phyloP scores from a whole-genome alignment of 768 basidiomycete species.

The Suillus bovinus region DNA sequence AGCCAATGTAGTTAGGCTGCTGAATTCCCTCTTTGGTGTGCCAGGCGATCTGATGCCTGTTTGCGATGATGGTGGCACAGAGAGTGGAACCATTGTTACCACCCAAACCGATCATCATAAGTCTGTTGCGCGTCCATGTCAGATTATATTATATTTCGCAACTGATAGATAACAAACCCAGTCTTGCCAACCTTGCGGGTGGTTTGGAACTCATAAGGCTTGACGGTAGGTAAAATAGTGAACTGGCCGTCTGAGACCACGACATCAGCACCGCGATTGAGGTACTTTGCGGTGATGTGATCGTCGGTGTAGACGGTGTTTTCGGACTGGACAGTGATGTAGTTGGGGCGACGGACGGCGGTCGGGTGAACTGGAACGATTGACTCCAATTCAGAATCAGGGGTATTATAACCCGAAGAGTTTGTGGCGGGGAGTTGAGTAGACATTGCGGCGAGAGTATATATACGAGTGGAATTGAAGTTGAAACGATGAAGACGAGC shows the following conservation, averaged over 20 bases:
- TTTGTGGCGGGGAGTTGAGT: constrained; percentile 40
- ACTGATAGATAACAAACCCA: constrained; percentile 59
- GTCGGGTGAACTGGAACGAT: constrained; percentile 80
- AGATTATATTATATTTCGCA: constrained; percentile 12
- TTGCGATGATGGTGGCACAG: constrained; percentile 92
- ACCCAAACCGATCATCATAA: constrained; percentile 96
- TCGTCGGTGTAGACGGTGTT: constrained; percentile 81
- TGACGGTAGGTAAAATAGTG: constrained; percentile 75
- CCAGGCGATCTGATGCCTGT: constrained; percentile 93
- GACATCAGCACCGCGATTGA: constrained; percentile 77
- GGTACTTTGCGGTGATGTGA: constrained; percentile 79
- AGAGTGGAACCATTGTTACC: constrained; percentile 98
- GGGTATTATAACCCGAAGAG: constrained; percentile 72
- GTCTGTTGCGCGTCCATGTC: constrained; percentile 42
- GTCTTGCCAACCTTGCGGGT: constrained; percentile 83
- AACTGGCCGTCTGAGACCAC: constrained; percentile 72
- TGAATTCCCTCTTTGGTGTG: constrained; percentile 89
- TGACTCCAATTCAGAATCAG: constrained; percentile 70
- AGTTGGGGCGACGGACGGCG: constrained; percentile 71
- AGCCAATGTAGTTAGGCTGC: constrained; percentile 97
- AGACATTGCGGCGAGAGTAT: constrained; percentile 45
- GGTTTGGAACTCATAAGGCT: constrained; percentile 91
- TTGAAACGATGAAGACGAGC: constrained; percentile 26
- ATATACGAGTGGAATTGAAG: constrained; percentile 26
- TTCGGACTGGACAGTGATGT: constrained; percentile 79